A percentile compares a stretch with the other conserved stretches of the same genome.
phyloP scores from a whole-genome alignment of 2,329 filamentous ascomycete species.

The Aureobasidium sp. region DNA sequence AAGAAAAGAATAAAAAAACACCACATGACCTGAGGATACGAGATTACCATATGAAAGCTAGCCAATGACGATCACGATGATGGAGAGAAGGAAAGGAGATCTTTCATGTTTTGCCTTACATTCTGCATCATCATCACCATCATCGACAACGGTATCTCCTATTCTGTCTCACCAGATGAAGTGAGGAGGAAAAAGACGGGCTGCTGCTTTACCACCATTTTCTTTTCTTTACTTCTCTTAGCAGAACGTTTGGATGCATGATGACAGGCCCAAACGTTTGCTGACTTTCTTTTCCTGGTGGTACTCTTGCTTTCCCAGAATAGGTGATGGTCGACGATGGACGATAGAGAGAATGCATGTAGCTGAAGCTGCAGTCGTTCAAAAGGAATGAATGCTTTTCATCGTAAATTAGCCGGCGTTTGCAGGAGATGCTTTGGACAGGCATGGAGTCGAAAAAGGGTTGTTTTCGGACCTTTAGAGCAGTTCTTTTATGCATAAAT shows the following conservation, averaged over 20 bases:
- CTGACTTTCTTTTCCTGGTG: neutral
- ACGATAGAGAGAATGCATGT: neutral
- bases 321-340: neutral
- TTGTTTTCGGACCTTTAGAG: neutral
- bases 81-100: neutral
- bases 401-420: conserved; percentile 1
- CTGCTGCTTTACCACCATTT: neutral
- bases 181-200: neutral
- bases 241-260: conserved; percentile 3
- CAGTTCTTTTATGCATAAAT: neutral
- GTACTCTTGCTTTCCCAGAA: neutral
- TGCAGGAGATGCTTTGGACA: conserved; percentile 5
- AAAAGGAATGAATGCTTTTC: neutral
- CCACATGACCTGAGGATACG: neutral
- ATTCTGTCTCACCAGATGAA: neutral
- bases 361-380: neutral
- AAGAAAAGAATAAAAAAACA: neutral
- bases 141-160: neutral
- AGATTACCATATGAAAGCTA: neutral
- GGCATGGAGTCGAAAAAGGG: neutral
- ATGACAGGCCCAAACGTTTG: neutral
- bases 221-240: neutral
- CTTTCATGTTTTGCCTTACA: neutral
- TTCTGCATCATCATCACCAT: conserved; percentile 1
- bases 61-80: neutral